Base-by-base conservation (phyloP, 2,329 filamentous ascomycete genomes). In the Botrytis pseudocinerea region DNA sequence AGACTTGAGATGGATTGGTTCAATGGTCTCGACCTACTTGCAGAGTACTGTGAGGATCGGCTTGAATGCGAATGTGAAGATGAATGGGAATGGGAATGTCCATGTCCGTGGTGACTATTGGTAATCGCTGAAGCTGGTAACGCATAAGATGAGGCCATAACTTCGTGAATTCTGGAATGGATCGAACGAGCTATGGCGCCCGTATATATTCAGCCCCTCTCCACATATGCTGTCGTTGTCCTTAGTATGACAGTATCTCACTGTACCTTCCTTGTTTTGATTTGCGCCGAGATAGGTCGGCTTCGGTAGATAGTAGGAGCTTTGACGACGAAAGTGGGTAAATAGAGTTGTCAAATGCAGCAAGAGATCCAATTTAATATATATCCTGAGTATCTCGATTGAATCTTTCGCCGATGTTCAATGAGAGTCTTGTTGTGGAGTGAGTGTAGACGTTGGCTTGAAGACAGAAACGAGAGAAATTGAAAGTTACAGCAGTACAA, bases 61-160 rank as follows among this genome's bases (percentile, higher is more conserved):
- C 76, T 76, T 73, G 82, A 69, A 18, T 65, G 44, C 25, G 63
- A 65, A 25, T 68, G 82, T 32, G 77, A 80, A 70, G 84, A 82
- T 7, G 78, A 79, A 75, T 82, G 79, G 40, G 80, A 77, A 71
- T 83, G 82, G 20, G 80, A 77, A 73, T 83, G 83, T 20, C 72
- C 76, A 76, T 80, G 65, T 9, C 48, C 48, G 64, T 74, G 73
- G 69, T 81, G 79, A 62, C 76, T 76, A 73, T 80, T 76, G 65
- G 78, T 78, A 54, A 80, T 78, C 59, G 79, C 77, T 46, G 80
- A 80, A 57, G 77, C 79, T 66, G 80, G 80, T 40, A 81, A 76
- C 73, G 79, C 78, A 76, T 80, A 81, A 54, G 79, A 78, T 61
- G 80, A 80, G 74, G 80, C 80, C 80, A 82, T 82, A 8, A 60